Conservation (phyloP, 2,329 filamentous ascomycete genomes). For the Trichoderma aggressivum region DNA sequence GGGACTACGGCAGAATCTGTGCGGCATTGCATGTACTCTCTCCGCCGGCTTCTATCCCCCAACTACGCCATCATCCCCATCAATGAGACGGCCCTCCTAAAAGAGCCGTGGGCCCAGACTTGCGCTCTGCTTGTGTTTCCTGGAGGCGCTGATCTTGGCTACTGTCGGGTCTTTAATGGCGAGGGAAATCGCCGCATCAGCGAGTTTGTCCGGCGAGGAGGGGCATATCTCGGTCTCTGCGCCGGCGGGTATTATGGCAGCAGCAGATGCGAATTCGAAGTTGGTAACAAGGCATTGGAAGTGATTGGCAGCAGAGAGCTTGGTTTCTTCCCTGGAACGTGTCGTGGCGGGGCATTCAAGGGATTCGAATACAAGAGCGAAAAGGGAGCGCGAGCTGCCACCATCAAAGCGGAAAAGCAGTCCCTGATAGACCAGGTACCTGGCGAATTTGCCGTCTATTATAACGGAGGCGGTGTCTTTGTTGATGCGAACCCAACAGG, state of each 20-base stretch:
- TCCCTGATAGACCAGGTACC: conserved; percentile 56
- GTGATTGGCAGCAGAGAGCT: conserved; percentile 84
- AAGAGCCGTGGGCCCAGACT: conserved; percentile 85
- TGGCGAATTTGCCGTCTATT: conserved; percentile 71
- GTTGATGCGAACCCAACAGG: conserved; percentile 67
- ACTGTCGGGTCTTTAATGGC: conserved; percentile 84
- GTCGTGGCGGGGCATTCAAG: conserved; percentile 79
- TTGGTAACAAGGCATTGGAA: conserved; percentile 72
- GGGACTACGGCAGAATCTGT: conserved; percentile 87
- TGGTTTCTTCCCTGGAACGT: conserved; percentile 81
- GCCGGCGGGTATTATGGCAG: conserved; percentile 92
- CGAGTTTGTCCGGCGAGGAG: conserved; percentile 81
- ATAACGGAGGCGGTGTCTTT: conserved; percentile 93
- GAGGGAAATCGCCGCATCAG: conserved; percentile 79
- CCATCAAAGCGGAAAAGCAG: conserved; percentile 61
- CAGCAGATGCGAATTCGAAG: conserved; percentile 83
- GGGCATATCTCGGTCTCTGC: conserved; percentile 85
- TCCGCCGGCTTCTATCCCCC: conserved; percentile 80
- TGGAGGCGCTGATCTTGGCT: conserved; percentile 89
- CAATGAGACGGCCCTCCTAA: conserved; percentile 71
- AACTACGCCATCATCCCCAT: conserved; percentile 92
- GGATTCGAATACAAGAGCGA: conserved; percentile 93
- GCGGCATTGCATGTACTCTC: conserved; percentile 80
- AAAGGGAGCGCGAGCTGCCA: conserved; percentile 70
- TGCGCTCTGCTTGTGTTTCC: conserved; percentile 90